A percentile compares a stretch with the other conserved stretches of the same genome.
Conservation (phyloP, 164 flowering plant genomes). For the Umbilicus rupestris region DNA sequence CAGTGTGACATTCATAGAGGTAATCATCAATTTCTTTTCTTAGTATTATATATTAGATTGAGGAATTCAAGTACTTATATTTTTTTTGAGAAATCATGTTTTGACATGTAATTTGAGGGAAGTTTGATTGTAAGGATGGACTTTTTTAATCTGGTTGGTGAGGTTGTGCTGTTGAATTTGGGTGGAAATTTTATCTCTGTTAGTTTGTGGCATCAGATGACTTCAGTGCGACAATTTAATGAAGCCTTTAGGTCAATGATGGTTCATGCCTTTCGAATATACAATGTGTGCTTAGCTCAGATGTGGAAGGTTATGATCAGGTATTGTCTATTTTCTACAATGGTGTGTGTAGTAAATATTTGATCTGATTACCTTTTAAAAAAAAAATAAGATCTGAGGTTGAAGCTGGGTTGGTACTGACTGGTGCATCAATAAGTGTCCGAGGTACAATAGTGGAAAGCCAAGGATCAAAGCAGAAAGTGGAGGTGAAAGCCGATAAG, state of each 20-base stretch:
- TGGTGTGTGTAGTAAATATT: neutral
- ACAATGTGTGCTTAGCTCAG: slow-evolving; percentile 83
- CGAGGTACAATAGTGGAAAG: slow-evolving; percentile 65
- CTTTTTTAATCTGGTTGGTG: neutral
- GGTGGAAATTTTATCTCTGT: neutral
- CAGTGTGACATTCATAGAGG: slow-evolving; percentile 63
- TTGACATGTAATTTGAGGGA: neutral
- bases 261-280: slow-evolving; percentile 96
- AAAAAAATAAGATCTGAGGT: slow-evolving; percentile 46
- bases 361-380: neutral
- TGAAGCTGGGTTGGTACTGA: slow-evolving; percentile 56
- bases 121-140: neutral
- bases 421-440: slow-evolving; percentile 82
- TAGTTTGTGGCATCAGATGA: neutral
- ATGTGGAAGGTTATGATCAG: slow-evolving; percentile 93
- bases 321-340: slow-evolving; percentile 20
- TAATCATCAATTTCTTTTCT: slow-evolving; percentile 10
- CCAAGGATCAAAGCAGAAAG: slow-evolving; percentile 89
- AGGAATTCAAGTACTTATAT: neutral
- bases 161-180: neutral
- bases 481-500: slow-evolving; percentile 67
- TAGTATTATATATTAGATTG: neutral
- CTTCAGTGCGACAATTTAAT: neutral
- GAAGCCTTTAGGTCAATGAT: slow-evolving; percentile 60
- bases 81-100: neutral